Percentiles rank a stretch among this genome's conserved stretches.
phyloP scores from a whole-genome alignment of 1,284 basidiomycete species.

The Thelephora terrestris region DNA sequence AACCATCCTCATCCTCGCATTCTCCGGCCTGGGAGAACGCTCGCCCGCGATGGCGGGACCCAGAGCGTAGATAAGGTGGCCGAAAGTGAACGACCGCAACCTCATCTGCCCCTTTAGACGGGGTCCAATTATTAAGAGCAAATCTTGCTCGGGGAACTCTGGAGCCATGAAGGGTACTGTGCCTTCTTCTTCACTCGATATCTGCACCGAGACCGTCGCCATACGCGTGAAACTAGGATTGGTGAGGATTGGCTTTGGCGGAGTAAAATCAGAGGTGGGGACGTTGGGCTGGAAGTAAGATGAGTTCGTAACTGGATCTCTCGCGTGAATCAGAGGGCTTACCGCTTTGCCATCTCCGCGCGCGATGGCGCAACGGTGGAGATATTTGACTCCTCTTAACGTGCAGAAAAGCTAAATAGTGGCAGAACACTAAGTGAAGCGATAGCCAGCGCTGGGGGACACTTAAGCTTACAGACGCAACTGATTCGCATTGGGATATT shows the following conservation, averaged over 20 bases:
- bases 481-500: slow-evolving; percentile 2
- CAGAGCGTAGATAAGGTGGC: not conserved
- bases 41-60: not conserved
- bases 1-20: not conserved
- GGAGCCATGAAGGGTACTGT: not conserved
- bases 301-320: not conserved
- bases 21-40: not conserved
- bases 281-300: not conserved
- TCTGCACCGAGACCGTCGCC: too few relatives aligned
- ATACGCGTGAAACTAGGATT: not conserved
- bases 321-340: not conserved
- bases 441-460: not conserved
- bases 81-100: too few relatives aligned
- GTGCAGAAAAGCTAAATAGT: not conserved
- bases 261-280: not conserved
- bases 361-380: not conserved
- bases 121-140: not conserved
- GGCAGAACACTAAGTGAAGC: not conserved
- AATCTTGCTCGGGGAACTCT: not conserved
- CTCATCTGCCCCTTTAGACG: not conserved
- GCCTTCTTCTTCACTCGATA: too few relatives aligned
- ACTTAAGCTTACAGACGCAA: slow-evolving; percentile 4
- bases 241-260: not conserved
- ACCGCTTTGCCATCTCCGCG: not conserved
- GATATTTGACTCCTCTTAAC: not conserved